phyloP scores from a whole-genome alignment of 805 yeast species.

The Saccharomycodes ludwigii region DNA sequence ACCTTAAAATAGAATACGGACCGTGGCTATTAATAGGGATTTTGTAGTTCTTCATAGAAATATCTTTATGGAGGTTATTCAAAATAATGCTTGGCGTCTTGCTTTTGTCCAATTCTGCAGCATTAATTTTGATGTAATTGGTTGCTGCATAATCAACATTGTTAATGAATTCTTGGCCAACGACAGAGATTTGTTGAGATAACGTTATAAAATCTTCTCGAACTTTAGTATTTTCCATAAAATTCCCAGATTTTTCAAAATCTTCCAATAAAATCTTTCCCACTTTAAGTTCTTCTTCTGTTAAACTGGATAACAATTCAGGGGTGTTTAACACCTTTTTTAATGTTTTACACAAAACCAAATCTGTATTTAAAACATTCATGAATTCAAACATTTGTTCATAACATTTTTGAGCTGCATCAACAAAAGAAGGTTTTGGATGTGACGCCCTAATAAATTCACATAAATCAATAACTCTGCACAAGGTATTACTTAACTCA shows the following conservation, averaged over 20 bases:
- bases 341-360: conserved; percentile 51
- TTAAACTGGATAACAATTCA: conserved; percentile 25
- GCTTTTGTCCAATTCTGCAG: conserved; percentile 12
- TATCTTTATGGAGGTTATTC: conserved; percentile 22
- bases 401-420: conserved; percentile 79
- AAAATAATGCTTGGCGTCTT: conserved; percentile 12
- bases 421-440: conserved; percentile 57
- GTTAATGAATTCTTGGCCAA: conserved; percentile 61
- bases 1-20: conserved; percentile 52
- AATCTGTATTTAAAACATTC: conserved; percentile 83
- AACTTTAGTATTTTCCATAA: conserved; percentile 51
- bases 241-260: conserved; percentile 83
- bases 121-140: conserved; percentile 15
- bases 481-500: conserved; percentile 72
- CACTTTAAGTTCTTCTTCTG: conserved; percentile 68
- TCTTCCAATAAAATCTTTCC: conserved; percentile 73
- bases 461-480: conserved; percentile 88
- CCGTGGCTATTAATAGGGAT: conserved; percentile 52
- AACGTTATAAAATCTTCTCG: conserved; percentile 61
- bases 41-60: conserved; percentile 29
- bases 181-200: conserved; percentile 67
- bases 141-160: conserved; percentile 13
- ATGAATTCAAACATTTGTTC: conserved; percentile 84
- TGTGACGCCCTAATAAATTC: conserved; percentile 86
- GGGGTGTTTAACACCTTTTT: conserved; percentile 36